phyloP scores from a whole-genome alignment of 2,329 filamentous ascomycete genomes.

The Monilinia aucupariae region DNA sequence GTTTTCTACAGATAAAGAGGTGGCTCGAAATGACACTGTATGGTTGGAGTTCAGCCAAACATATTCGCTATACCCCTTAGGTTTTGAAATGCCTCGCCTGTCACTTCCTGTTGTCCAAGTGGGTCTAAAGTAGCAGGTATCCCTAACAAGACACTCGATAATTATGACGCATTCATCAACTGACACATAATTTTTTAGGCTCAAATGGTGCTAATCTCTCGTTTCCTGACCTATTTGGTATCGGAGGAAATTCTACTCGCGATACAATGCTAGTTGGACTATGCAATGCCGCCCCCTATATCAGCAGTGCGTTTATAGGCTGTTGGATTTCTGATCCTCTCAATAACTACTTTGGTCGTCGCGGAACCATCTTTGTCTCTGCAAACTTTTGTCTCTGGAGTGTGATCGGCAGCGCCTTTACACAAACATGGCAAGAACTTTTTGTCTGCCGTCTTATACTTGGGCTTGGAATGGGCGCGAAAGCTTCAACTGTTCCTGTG shows the following conservation, averaged over 20 bases:
- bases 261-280: conserved; percentile 54
- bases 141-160: background rate
- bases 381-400: conserved; percentile 57
- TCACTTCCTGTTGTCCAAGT: background rate
- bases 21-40: too few species aligned
- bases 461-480: conserved; percentile 57
- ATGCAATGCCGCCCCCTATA: conserved; percentile 46
- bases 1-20: too few species aligned
- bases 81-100: background rate
- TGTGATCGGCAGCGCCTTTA: conserved; percentile 54
- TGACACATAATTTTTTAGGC: conserved; percentile 38
- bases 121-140: background rate
- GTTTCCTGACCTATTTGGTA: conserved; percentile 43
- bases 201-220: conserved; percentile 46
- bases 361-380: conserved; percentile 59
- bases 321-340: conserved; percentile 56
- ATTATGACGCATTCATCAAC: background rate
- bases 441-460: conserved; percentile 52
- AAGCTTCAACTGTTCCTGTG: conserved; percentile 45
- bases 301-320: conserved; percentile 37
- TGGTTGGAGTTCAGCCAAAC: background rate
- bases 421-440: conserved; percentile 54
- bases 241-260: conserved; percentile 37
- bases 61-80: background rate
- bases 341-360: conserved; percentile 54